These are phyloP conservation scores for Ophiostoma fasciatum DNA, from an alignment of 2,329 filamentous ascomycete genomes.

Conservation along the genomic window DNA sequence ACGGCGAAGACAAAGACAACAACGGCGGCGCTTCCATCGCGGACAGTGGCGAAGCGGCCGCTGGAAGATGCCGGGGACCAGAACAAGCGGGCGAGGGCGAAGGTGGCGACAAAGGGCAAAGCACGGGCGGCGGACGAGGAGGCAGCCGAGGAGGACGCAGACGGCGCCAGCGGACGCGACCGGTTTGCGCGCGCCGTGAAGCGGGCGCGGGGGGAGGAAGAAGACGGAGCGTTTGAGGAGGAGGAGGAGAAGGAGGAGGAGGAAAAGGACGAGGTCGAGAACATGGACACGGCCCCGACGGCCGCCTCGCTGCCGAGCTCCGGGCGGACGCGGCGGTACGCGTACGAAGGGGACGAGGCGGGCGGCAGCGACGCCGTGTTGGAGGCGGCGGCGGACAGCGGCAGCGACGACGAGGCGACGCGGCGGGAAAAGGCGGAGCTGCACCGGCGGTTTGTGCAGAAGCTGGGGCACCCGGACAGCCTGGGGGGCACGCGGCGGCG, in stretches of 20 bases:
- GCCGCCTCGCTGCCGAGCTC: conserved; percentile 17
- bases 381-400: conserved; percentile 15
- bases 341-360: conserved; percentile 24
- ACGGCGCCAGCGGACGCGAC: too few relatives aligned
- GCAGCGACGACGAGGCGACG: conserved; percentile 26
- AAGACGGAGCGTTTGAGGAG: conserved; percentile 19
- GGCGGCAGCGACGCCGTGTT: not conserved
- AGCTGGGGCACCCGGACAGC: conserved; percentile 75
- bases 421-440: conserved; percentile 51
- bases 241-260: not conserved
- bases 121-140: too few relatives aligned
- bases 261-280: conserved; percentile 11
- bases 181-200: not conserved
- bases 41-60: not conserved
- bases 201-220: not conserved
- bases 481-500: conserved; percentile 51
- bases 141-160: too few relatives aligned
- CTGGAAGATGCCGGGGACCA: not conserved
- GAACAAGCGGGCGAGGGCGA: too few relatives aligned
- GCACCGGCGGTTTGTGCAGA: conserved; percentile 77
- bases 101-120: conserved; percentile 17
- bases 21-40: conserved; percentile 13
- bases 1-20: conserved; percentile 23
- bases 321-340: conserved; percentile 35
- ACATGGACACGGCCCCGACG: conserved; percentile 6